Base-by-base conservation (phyloP, 306 rosid genomes). In the Vicia faba region DNA sequence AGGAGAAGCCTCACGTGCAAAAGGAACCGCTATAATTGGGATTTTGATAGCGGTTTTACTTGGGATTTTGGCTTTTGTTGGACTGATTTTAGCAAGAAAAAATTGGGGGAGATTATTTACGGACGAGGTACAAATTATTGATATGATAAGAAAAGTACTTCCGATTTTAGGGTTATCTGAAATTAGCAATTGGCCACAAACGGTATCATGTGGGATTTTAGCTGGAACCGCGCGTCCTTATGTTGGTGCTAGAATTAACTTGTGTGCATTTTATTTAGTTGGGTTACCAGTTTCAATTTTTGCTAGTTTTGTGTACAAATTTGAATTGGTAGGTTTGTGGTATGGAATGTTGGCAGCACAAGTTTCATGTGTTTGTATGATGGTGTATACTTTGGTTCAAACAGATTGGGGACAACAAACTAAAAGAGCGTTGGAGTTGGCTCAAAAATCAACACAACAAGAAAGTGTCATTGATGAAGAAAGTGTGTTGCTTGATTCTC, bases 141-240 rank as follows among this genome's bases (percentile, higher is more conserved):
- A 77, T 0, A 51, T 88, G 81, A 84, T 92, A 36, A 80, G 81
- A 2, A 65, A 68, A 0, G 76, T 89, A 1, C 76, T 92, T 8
- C 97, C 98, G 2, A 23, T 92, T n/a, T 16, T 92, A 59, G 98
- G 98, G 10, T 49, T 92, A 35, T 86, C 95, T 68, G 96, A 92
- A 73, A 45, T 89, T 4, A 80, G 84, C 36, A 92, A 92, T 72
- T 83, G 91, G 73, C 80, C 98, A 6, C 96, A 92, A 62, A 92
- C 98, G 4, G 96, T 80, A 1, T 88, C 96, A 0, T 87, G 93
- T 41, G 96, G 98, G 58, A 84, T 92, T 1, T 72, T 92, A 19
- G 56, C 84, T 2, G 98, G 93, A 13, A 89, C 89, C 0, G 95
- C 96, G 4, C 69, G 96, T 4, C 96, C 98, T 36, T 78, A 83